Percentiles rank a stretch among this genome's conserved stretches.
Conservation (phyloP, 345 rosid species). For the Citrus unshiu region DNA sequence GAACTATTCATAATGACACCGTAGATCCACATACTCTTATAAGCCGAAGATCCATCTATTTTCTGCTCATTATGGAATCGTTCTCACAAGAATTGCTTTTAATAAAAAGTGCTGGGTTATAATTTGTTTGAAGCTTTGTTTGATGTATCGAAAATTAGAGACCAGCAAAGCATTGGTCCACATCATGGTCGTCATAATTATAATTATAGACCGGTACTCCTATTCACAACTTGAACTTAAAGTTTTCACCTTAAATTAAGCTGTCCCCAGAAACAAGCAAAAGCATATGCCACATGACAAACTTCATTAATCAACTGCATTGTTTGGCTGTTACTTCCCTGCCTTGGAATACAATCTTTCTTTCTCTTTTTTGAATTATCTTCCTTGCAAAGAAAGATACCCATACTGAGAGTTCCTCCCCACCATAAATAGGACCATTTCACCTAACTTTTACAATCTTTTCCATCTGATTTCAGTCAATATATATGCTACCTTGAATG, state of each 20-base stretch:
- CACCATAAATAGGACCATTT: slow-evolving; percentile 30
- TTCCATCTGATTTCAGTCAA: not conserved
- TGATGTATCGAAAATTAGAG: not conserved
- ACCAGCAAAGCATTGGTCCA: not conserved
- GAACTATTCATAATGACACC: too few relatives aligned
- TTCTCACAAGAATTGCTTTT: too few relatives aligned
- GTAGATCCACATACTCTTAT: too few relatives aligned
- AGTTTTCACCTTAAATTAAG: slow-evolving; percentile 10
- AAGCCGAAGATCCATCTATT: too few relatives aligned
- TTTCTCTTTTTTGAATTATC: not conserved
- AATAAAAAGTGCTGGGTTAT: not conserved
- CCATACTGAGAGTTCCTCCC: slow-evolving; percentile 22
- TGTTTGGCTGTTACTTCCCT: slow-evolving; percentile 14
- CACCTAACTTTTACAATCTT: slow-evolving; percentile 30
- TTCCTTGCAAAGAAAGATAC: slow-evolving; percentile 19
- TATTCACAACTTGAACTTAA: slow-evolving; percentile 18
- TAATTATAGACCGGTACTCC: not conserved
- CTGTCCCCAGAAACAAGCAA: slow-evolving; percentile 23
- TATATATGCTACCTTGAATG: slow-evolving; percentile 10
- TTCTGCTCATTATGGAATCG: too few relatives aligned
- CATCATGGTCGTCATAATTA: not conserved
- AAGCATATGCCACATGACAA: not conserved
- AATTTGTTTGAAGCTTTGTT: not conserved
- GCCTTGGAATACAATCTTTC: slow-evolving; percentile 32
- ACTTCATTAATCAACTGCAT: not conserved